Evolutionary conservation across 768 basidiomycete species (phyloP).

Genomic region (Mycena galopus): DNA sequence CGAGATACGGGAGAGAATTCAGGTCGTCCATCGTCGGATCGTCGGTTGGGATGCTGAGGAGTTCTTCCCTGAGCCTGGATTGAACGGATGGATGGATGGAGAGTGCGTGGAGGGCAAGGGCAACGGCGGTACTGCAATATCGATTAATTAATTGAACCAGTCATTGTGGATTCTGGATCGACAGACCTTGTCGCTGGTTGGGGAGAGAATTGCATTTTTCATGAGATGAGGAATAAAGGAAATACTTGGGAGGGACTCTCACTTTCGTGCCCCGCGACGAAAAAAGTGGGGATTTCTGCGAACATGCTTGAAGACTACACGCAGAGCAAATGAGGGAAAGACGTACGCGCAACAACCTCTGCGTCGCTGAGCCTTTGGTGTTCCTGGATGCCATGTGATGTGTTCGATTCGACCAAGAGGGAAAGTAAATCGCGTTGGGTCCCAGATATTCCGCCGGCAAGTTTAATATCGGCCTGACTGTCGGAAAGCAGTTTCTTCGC

Average conservation of each 20-base stretch:
- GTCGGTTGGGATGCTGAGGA: background rate
- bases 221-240: background rate
- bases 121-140: conserved; percentile 6
- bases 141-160: background rate
- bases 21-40: conserved; percentile 15
- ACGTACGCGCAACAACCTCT: conserved; percentile 70
- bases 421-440: conserved; percentile 66
- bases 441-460: conserved; percentile 41
- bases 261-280: conserved; percentile 71
- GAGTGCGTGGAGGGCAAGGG: conserved; percentile 2
- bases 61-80: conserved; percentile 6
- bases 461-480: conserved; percentile 51
- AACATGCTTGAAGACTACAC: too few relatives aligned
- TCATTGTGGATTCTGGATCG: background rate
- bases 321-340: background rate
- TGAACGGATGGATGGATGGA: background rate
- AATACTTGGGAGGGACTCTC: background rate
- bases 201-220: background rate
- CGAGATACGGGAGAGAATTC: conserved; percentile 54
- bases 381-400: conserved; percentile 68
- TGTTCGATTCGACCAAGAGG: conserved; percentile 73
- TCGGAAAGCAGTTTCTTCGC: conserved; percentile 60
- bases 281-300: conserved; percentile 71
- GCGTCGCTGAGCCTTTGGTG: conserved; percentile 68
- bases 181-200: conserved; percentile 45